These are phyloP conservation scores for Globisporangium ultimum DNA, from an alignment of 352 stramenopile species.

Conservation along the genomic window DNA sequence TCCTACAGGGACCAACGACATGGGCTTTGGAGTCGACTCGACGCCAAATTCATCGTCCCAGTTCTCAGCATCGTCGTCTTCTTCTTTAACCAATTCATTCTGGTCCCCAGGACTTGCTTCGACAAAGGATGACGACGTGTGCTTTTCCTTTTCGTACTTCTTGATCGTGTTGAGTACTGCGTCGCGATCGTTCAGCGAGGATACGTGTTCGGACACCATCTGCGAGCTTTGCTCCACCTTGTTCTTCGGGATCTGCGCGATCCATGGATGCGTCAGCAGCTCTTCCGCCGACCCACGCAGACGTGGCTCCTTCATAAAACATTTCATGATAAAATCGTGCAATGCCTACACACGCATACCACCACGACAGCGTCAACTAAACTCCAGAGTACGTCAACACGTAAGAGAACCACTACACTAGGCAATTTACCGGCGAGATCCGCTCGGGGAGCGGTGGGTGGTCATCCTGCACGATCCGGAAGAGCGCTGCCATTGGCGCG, in stretches of 20 bases:
- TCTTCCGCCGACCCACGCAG: conserved; percentile 80
- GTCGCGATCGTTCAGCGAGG: conserved; percentile 70
- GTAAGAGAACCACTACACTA: too few species aligned
- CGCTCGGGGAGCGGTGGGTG: conserved; percentile 87
- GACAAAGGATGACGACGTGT: conserved; percentile 6
- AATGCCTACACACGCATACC: conserved; percentile 42
- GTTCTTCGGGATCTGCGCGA: conserved; percentile 83
- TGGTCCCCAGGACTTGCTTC: conserved; percentile 2
- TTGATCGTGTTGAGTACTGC: conserved; percentile 86
- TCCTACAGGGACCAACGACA: conserved; percentile 14
- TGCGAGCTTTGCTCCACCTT: conserved; percentile 88
- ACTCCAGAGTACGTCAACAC: too few species aligned
- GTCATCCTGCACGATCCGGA: conserved; percentile 93
- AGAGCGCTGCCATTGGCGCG: conserved; percentile 87
- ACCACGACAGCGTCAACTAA: neutral
- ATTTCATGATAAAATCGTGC: conserved; percentile 92
- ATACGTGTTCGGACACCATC: conserved; percentile 71
- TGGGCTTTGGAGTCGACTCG: conserved; percentile 32
- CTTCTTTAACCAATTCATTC: conserved; percentile 16
- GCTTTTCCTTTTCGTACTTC: conserved; percentile 63
- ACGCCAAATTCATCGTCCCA: conserved; percentile 85
- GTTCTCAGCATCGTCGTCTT: conserved; percentile 58
- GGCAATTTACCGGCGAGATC: conserved; percentile 64
- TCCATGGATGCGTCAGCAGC: conserved; percentile 88
- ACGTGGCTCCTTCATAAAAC: conserved; percentile 90